Evolutionary conservation across 192 early-diverging fungal genomes (phyloP), one percentile per base, ranked within the genome.

Genomic region (Podochytrium sp.): DNA sequence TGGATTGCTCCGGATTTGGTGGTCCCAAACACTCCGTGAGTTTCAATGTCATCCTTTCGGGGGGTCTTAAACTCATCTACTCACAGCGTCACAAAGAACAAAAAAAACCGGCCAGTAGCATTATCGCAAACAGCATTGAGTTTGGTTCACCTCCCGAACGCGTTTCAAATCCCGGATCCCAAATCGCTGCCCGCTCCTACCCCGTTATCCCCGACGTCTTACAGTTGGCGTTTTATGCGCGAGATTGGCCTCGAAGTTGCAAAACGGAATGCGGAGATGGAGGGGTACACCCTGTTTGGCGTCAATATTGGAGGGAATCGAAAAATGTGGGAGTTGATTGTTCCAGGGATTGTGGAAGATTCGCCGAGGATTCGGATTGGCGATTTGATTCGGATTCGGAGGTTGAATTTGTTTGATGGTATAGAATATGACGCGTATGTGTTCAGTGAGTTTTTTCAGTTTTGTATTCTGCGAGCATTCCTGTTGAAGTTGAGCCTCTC

Each of bases 281-380:
- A 18, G 16, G 38, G n/a, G 14, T 65, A 47, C 43, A 56, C 20
- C n/a, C n/a, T 69, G 32, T 69, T 55, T 39, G 66, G 33, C 18
- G 66, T 69, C 1, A 52, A 18, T 14, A 56, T 69, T 34, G 12
- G n/a, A 4, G 32, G 30, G 18, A 39, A 37, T 10, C 33, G 12
- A 7, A 18, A 62, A 27, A 30, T 69, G 32, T 52, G 35, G 30
- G 52, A 64, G 23, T 12, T 74, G 1, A 23, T 38, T 34, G 72
- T 74, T 23, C 72, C 72, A 4, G 72, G 72, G 5, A 47, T 74
- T 0, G 47, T 64, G 14, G 72, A 74, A 25, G 72, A 74, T 55
- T 50, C 32, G 14, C 72, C 72, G 33, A 5, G 61, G 4, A 29
- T 74, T 16, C 43, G 33, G 6, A 74, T 74, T 52, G 72, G 72